phyloP scores from a whole-genome alignment of 225 moss, liverwort and hornwort species.

The Neckera pumila region DNA sequence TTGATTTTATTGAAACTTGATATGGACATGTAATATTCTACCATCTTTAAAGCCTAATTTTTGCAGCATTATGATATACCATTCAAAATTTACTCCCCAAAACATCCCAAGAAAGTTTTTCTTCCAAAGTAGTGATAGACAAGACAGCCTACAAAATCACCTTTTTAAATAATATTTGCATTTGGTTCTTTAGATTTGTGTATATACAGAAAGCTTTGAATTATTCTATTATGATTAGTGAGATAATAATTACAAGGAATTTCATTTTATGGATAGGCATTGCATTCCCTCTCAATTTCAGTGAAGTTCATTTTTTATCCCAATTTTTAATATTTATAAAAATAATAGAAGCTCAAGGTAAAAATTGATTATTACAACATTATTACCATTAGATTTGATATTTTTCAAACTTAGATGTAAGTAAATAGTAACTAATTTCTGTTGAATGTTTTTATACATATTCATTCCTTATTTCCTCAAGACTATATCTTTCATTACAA shows the following conservation, averaged over 20 bases:
- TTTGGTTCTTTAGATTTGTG: background rate
- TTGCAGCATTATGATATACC: no score
- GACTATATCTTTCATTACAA: no score
- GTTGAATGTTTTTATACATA: no score
- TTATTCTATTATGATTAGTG: background rate
- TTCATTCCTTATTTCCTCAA: no score
- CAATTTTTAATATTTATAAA: background rate
- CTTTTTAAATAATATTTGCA: no score
- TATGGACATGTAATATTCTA: no score
- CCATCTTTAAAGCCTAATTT: no score
- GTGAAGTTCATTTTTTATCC: background rate
- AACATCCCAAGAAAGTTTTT: no score
- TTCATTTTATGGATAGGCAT: background rate
- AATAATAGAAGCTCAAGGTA: background rate
- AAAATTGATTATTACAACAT: background rate
- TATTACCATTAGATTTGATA: background rate
- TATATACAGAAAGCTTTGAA: background rate
- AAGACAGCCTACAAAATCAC: no score
- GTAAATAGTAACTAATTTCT: no score
- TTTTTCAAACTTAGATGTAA: background rate
- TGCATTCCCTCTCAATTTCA: background rate
- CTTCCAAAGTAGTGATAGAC: accelerated
- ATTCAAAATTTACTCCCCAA: no score
- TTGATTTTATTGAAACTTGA: no score
- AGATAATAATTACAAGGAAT: background rate